Base-by-base conservation (phyloP, 106 monocot species). In the Acorus calamus region DNA sequence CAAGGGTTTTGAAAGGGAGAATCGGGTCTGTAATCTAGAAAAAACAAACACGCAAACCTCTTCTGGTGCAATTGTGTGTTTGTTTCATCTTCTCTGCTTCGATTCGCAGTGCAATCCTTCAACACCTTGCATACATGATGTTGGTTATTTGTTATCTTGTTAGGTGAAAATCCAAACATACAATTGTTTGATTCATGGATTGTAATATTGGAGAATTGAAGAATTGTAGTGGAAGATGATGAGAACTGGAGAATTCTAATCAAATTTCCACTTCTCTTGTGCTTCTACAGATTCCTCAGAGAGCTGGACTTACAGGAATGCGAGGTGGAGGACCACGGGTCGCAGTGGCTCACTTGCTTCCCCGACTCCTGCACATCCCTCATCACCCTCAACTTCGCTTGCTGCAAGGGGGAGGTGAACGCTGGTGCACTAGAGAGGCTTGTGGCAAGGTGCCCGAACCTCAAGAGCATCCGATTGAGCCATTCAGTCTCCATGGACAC, bases 391-490 rank as follows among this genome's bases (percentile, higher is more conserved):
- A 70, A 70, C 28, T 74, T 79, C 50, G 74, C 74, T 4, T 79
- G 79, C 65, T 53, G 74, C n/a, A 74, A 74, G 57, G 79, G 74
- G 49, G 74, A 74, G 7, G 74, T 79, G 28, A 66, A 74, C 62
- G 13, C 66, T 1, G 74, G 49, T 8, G 79, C 55, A 5, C 52
- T 79, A 61, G 70, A 66, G 66, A 74, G 49, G 66, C 70, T 79
- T 7, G 79, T 79, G 2, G 51, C 65, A 2, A 59, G 79, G 47
- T 79, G 61, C 46, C 64, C 69, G 8, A 74, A 74, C 12, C 79
- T 79, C 50, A 65, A 41, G 66, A 74, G 74, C 44, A 56, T 79
- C 44, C 47, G 65, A 56, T 50, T 79, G 11, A 79, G 66, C 53
- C 60, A 44, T 50, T 10, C 13, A 6, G 79, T 79, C 8, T 50